Evolutionary conservation across 352 stramenopile species (phyloP).

Genomic region (Globisporangium cylindrosporum): DNA sequence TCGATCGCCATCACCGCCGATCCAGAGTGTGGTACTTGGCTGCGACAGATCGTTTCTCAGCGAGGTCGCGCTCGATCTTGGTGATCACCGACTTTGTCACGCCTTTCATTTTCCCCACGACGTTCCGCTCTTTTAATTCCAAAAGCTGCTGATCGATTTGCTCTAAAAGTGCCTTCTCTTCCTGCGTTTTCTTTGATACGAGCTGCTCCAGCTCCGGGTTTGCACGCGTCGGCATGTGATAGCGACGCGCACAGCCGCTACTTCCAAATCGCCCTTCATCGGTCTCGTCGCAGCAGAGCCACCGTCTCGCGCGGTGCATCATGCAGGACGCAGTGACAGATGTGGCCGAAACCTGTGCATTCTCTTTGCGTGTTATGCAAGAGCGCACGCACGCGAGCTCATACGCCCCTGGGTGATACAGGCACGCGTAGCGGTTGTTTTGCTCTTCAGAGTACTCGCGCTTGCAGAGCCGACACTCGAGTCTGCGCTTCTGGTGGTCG

Average conservation of each 20-base stretch:
- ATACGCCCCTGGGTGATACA: constrained; percentile 60
- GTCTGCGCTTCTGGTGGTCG: constrained; percentile 48
- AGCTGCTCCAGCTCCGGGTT: constrained; percentile 43
- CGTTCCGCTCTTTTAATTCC: constrained; percentile 52
- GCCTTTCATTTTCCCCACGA: constrained; percentile 50
- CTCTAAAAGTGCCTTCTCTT: constrained; percentile 42
- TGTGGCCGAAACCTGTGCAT: not conserved
- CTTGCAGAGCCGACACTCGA: constrained; percentile 61
- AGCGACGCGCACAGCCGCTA: constrained; percentile 52
- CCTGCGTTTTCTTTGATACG: constrained; percentile 34
- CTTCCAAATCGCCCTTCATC: constrained; percentile 65
- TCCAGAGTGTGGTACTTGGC: constrained; percentile 58
- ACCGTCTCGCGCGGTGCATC: constrained; percentile 66
- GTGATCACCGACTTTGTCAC: constrained; percentile 42
- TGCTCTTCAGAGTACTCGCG: constrained; percentile 68
- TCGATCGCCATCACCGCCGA: constrained; percentile 12
- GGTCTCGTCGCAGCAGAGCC: constrained; percentile 75
- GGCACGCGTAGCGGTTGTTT: constrained; percentile 62
- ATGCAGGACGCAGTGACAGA: constrained; percentile 44
- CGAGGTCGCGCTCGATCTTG: constrained; percentile 53
- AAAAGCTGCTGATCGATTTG: constrained; percentile 61
- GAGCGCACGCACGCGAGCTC: constrained; percentile 62
- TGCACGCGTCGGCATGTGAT: constrained; percentile 51
- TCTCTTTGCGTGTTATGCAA: constrained; percentile 38
- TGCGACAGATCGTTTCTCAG: constrained; percentile 36